Conservation (phyloP, 2,329 filamentous ascomycete genomes). For the Venturia carpophila region DNA sequence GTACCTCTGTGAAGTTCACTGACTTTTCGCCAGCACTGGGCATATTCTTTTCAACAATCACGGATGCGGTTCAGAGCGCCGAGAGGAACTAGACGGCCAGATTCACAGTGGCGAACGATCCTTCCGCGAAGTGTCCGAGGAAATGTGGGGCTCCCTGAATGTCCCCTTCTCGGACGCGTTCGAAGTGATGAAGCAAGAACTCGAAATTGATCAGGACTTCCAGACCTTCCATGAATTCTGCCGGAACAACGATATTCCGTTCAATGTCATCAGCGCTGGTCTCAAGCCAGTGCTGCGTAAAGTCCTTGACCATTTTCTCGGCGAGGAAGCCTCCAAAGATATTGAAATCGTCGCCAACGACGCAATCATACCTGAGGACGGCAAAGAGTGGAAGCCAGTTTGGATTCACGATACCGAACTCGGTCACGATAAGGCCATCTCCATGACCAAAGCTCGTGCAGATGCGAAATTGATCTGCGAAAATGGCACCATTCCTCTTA, state of each 20-base stretch:
- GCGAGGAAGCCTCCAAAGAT: slow-evolving; percentile 49
- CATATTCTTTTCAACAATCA: slow-evolving; percentile 60
- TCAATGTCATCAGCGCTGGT: slow-evolving; percentile 62
- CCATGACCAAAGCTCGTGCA: slow-evolving; percentile 53
- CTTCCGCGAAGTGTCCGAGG: slow-evolving; percentile 62
- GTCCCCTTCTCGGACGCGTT: slow-evolving; percentile 63
- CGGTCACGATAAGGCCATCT: slow-evolving; percentile 60
- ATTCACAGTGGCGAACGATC: slow-evolving; percentile 58
- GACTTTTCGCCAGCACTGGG: slow-evolving; percentile 46
- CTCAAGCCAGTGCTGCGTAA: slow-evolving; percentile 55
- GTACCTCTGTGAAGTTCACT: neutral
- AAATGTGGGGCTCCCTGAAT: slow-evolving; percentile 61
- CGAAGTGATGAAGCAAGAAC: slow-evolving; percentile 52
- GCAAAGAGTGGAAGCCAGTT: slow-evolving; percentile 52
- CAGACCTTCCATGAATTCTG: slow-evolving; percentile 58
- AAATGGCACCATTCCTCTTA: slow-evolving; percentile 56
- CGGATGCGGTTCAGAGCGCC: slow-evolving; percentile 52
- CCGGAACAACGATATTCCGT: slow-evolving; percentile 53
- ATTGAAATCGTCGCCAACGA: slow-evolving; percentile 65
- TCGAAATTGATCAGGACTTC: slow-evolving; percentile 59
- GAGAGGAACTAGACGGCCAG: slow-evolving; percentile 52
- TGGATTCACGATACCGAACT: slow-evolving; percentile 59
- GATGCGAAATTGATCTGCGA: slow-evolving; percentile 47
- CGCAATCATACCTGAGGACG: slow-evolving; percentile 49
- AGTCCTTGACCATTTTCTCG: slow-evolving; percentile 58